Conservation (phyloP, 2,329 filamentous ascomycete species). For the Cordyceps fumosorosea region DNA sequence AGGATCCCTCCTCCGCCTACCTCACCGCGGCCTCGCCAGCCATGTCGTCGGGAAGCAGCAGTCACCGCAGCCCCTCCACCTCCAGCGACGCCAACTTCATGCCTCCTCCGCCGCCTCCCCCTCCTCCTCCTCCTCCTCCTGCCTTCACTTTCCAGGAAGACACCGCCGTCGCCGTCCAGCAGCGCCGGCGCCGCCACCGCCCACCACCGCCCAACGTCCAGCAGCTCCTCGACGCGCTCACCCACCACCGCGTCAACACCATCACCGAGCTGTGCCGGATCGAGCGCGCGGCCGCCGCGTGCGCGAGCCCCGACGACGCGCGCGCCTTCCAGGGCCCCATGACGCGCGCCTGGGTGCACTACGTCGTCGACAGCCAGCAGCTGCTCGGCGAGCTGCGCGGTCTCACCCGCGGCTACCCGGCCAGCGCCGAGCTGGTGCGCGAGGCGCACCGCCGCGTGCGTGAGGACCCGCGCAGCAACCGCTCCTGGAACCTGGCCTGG, state of each 20-base stretch:
- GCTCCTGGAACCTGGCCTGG: conserved; percentile 74
- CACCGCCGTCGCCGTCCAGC: neutral
- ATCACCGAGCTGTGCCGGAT: conserved; percentile 65
- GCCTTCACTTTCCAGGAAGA: too few species aligned
- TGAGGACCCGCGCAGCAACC: conserved; percentile 56
- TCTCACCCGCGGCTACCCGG: conserved; percentile 60
- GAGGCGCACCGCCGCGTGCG: conserved; percentile 60
- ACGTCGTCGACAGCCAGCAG: conserved; percentile 65
- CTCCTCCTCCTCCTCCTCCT: neutral
- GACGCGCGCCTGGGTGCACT: conserved; percentile 65
- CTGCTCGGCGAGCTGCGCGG: conserved; percentile 63
- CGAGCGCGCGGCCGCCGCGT: conserved; percentile 56
- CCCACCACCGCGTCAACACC: conserved; percentile 64
- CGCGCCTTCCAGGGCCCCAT: conserved; percentile 55
- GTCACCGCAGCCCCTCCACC: conserved; percentile 13
- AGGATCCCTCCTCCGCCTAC: neutral
- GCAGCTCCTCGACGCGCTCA: conserved; percentile 57
- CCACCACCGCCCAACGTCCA: conserved; percentile 14
- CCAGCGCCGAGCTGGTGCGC: conserved; percentile 56
- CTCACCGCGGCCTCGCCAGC: conserved; percentile 12
- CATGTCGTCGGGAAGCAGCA: conserved; percentile 12
- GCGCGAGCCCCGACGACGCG: conserved; percentile 52
- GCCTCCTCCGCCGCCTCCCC: neutral
- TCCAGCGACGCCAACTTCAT: conserved; percentile 14
- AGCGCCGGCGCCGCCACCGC: neutral